Base-by-base conservation (phyloP, 495 filamentous ascomycete species). In the Penicillium psychrofluorescens region DNA sequence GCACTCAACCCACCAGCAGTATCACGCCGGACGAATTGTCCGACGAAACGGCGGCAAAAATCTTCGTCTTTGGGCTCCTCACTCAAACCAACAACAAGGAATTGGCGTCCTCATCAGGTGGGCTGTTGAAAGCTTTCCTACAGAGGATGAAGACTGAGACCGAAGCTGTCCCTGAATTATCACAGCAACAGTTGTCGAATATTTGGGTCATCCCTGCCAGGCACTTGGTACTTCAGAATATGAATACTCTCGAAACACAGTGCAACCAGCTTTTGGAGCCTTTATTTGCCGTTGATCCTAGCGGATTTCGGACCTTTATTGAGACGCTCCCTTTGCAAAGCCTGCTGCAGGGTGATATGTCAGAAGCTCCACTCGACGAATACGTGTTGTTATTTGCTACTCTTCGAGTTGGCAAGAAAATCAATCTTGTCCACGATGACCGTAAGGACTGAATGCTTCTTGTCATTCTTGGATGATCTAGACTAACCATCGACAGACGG, bases 381-480 rank as follows among this genome's bases (percentile, higher is more conserved):
- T 72, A 78, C 28, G 69, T 79, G 38, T 64, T 87, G 11, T 71
- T 83, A 33, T 76, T 89, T 44, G 76, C 80, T 36, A 76, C 84
- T 12, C 68, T 95, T 29, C 83, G 89, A 49, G 71, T 82, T 9
- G 88, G 84, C 11, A 94, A 92, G 68, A 88, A 90, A 42, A 64
- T 77, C 31, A 88, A 86, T 0, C 56, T 91, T 15, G 76, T 95
- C 7, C 76, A 81, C 40, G 88, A 90, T 53, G 75, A 83, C 40
- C 73, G 86, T 86, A 69, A 71, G 78, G 64, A 36, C n/a, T 12
- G 4, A 36, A 38, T 11, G 10, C 15, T 11, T 11, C 3, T 1
- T 12, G 28, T 16, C 13, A 9, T 29, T 1, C 28, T 9, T 6
- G 6, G 14, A 4, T 7, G 0, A 29, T 16, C 8, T 11, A 10